Percentiles rank a stretch among this genome's conserved stretches.
These are phyloP conservation scores for Fusarium caatingaense DNA, from an alignment of 2,329 filamentous ascomycete species.

Conservation along the genomic window DNA sequence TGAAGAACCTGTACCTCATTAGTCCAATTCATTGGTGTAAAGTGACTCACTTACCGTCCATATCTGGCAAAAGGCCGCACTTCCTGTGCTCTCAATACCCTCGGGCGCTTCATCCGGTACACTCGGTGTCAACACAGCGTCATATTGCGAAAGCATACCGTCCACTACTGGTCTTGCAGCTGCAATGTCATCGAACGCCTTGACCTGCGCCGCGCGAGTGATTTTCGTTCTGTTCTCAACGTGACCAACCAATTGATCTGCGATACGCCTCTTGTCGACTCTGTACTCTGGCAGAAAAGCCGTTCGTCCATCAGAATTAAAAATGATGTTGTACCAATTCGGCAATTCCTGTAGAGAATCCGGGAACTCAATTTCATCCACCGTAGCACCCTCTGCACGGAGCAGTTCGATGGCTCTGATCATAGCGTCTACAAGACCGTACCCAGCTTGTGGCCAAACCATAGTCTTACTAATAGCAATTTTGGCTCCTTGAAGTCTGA, in stretches of 20 bases:
- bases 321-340: slow-evolving; percentile 57
- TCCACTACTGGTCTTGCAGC: slow-evolving; percentile 64
- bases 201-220: slow-evolving; percentile 58
- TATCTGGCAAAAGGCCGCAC: slow-evolving; percentile 59
- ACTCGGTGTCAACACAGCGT: slow-evolving; percentile 67
- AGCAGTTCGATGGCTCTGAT: slow-evolving; percentile 52
- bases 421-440: slow-evolving; percentile 54
- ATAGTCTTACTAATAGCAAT: slow-evolving; percentile 64
- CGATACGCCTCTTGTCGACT: slow-evolving; percentile 56
- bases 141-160: slow-evolving; percentile 59
- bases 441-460: slow-evolving; percentile 58
- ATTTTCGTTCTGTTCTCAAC: slow-evolving; percentile 59
- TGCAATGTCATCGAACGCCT: slow-evolving; percentile 64
- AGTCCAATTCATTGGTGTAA: background rate
- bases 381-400: slow-evolving; percentile 55
- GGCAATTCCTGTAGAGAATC: slow-evolving; percentile 51
- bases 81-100: slow-evolving; percentile 63
- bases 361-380: slow-evolving; percentile 64
- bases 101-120: slow-evolving; percentile 66
- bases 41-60: slow-evolving; percentile 58
- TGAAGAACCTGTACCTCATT: slow-evolving; percentile 19
- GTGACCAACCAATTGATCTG: slow-evolving; percentile 55
- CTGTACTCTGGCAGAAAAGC: slow-evolving; percentile 65
- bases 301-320: slow-evolving; percentile 61
- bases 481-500: slow-evolving; percentile 56